Conservation (phyloP, 495 filamentous ascomycete genomes). For the Hypoxylon perforatum region DNA sequence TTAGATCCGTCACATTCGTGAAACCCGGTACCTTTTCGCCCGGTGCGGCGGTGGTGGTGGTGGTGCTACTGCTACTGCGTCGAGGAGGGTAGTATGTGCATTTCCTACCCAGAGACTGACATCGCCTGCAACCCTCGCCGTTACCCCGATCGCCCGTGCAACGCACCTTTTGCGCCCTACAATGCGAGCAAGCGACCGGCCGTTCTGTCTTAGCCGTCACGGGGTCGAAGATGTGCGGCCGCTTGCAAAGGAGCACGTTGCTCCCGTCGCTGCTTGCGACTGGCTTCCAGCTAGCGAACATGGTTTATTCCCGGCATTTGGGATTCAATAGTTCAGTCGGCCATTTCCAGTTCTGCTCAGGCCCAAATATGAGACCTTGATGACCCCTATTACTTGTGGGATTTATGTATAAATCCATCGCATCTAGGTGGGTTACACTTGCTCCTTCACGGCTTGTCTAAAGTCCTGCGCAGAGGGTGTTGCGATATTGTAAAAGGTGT, state of each 20-base stretch:
- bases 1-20: neutral
- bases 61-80: neutral
- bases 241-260: conserved; percentile 1
- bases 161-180: conserved; percentile 11
- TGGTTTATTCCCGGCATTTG: neutral
- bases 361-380: neutral
- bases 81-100: neutral
- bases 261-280: conserved; percentile 1
- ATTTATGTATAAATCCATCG: neutral
- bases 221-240: conserved; percentile 7
- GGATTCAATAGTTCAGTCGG: neutral
- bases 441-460: too few relatives aligned
- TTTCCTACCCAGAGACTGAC: neutral
- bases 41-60: too few relatives aligned
- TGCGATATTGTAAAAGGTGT: too few relatives aligned
- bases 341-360: neutral
- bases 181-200: conserved; percentile 1
- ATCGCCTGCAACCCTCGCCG: conserved; percentile 8
- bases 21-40: neutral
- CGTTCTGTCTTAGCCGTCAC: conserved; percentile 1
- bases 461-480: too few relatives aligned
- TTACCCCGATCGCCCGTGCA: conserved; percentile 6
- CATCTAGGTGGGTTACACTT: too few relatives aligned
- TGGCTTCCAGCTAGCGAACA: conserved; percentile 4
- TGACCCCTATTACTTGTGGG: neutral